Conservation (phyloP, 495 filamentous ascomycete species). For the Talaromyces liani region DNA sequence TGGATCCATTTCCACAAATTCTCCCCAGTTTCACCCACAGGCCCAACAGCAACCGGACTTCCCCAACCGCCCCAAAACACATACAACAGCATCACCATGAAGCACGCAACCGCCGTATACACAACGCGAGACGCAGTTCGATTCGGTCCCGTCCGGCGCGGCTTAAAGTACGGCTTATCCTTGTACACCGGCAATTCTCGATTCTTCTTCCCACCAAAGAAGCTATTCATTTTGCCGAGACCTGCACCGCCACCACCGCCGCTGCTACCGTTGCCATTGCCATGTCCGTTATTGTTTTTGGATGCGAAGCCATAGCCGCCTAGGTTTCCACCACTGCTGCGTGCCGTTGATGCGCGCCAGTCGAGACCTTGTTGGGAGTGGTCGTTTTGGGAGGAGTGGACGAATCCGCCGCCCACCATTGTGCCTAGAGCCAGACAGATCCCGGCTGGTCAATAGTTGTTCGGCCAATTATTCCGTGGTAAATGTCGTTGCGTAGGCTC, state of each 20-base stretch:
- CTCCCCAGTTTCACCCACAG: slow-evolving; percentile 46
- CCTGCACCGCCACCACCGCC: slow-evolving; percentile 20
- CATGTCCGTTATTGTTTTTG: background rate
- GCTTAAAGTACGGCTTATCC: slow-evolving; percentile 78
- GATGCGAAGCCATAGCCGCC: slow-evolving; percentile 28
- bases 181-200: slow-evolving; percentile 90
- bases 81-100: slow-evolving; percentile 20
- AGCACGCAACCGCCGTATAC: slow-evolving; percentile 16
- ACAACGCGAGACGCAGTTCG: slow-evolving; percentile 21
- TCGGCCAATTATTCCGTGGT: background rate
- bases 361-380: slow-evolving; percentile 63
- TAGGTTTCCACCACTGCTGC: slow-evolving; percentile 25
- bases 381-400: slow-evolving; percentile 48
- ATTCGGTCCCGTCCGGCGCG: slow-evolving; percentile 34
- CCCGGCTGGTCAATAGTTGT: background rate
- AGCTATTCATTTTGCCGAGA: slow-evolving; percentile 37
- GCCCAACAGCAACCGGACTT: slow-evolving; percentile 16
- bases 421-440: slow-evolving; percentile 10
- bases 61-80: slow-evolving; percentile 43
- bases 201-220: slow-evolving; percentile 46
- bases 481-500: background rate
- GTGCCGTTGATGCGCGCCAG: slow-evolving; percentile 50
- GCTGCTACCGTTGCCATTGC: slow-evolving; percentile 14
- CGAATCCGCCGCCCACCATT: slow-evolving; percentile 56
- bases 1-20: slow-evolving; percentile 38